phyloP scores from a whole-genome alignment of 1,139 yeast genomes.

The Magnusiomyces tetraspermus region DNA sequence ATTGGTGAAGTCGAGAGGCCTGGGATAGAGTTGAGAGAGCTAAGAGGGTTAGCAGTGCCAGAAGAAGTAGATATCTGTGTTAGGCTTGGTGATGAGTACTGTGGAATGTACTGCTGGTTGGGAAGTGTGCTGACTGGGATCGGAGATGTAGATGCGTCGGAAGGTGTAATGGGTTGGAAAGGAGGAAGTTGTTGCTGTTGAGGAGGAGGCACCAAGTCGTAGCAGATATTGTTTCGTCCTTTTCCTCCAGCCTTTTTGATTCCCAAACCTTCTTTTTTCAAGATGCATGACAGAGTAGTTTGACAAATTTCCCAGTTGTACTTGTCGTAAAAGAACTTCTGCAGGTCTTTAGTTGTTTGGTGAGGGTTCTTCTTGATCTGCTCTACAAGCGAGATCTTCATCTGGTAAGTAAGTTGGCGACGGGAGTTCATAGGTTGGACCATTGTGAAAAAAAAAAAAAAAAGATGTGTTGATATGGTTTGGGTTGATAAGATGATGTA shows the following conservation, averaged over 20 bases:
- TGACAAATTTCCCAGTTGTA: slow-evolving; percentile 5
- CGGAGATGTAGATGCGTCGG: background rate
- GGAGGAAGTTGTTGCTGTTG: slow-evolving; percentile 1
- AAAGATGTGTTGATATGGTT: background rate
- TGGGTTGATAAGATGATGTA: background rate
- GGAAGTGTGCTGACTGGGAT: background rate
- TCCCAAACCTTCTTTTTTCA: slow-evolving; percentile 3
- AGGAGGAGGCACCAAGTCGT: background rate
- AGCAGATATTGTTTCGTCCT: background rate
- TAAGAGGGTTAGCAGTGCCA: background rate
- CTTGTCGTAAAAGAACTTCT: background rate
- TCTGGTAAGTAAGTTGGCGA: slow-evolving; percentile 2
- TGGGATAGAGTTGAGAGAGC: background rate
- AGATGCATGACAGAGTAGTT: slow-evolving; percentile 2
- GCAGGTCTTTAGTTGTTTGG: slow-evolving; percentile 4
- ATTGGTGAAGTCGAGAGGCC: background rate
- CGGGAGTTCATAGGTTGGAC: background rate
- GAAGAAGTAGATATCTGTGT: too few species aligned
- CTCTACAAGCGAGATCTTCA: background rate
- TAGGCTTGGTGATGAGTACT: too few species aligned
- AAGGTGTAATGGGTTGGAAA: background rate
- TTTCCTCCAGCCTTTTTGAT: slow-evolving; percentile 3
- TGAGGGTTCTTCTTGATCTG: background rate
- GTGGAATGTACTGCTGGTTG: background rate
- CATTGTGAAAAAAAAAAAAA: background rate